Evolutionary conservation across 345 rosid genomes (phyloP).

Genomic region (Citrus australasica): DNA sequence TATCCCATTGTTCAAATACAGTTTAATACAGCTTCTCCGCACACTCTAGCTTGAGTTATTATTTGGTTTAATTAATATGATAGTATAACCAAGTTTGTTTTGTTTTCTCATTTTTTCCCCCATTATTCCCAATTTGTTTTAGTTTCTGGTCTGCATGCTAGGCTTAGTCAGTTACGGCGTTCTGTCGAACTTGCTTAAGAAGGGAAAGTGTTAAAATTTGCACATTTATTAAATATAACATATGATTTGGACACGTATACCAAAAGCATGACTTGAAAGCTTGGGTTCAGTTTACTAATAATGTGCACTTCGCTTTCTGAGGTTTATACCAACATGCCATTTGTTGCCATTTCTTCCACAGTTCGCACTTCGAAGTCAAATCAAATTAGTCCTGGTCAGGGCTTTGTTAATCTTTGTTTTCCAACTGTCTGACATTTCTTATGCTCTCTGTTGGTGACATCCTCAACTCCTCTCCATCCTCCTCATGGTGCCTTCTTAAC

Average conservation of each 20-base stretch:
- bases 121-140: neutral
- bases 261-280: neutral
- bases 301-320: neutral
- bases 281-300: neutral
- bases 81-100: neutral
- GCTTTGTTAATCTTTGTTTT: neutral
- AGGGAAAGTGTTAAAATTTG: neutral
- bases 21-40: neutral
- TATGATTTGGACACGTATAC: neutral
- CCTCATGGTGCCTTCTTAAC: neutral
- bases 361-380: neutral
- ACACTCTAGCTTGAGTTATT: neutral
- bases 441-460: neutral
- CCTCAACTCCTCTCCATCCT: neutral
- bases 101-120: neutral
- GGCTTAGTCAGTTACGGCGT: neutral
- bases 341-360: neutral
- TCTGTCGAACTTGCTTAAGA: neutral
- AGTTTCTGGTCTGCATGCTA: neutral
- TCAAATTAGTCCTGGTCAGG: neutral
- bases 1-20: too few relatives aligned
- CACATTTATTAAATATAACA: neutral
- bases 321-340: too few relatives aligned
- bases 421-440: neutral
- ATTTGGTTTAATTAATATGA: neutral